A percentile compares a stretch with the other conserved stretches of the same genome.
These are phyloP conservation scores for Penicillium coffeae DNA, from an alignment of 495 filamentous ascomycete species.

Conservation along the genomic window DNA sequence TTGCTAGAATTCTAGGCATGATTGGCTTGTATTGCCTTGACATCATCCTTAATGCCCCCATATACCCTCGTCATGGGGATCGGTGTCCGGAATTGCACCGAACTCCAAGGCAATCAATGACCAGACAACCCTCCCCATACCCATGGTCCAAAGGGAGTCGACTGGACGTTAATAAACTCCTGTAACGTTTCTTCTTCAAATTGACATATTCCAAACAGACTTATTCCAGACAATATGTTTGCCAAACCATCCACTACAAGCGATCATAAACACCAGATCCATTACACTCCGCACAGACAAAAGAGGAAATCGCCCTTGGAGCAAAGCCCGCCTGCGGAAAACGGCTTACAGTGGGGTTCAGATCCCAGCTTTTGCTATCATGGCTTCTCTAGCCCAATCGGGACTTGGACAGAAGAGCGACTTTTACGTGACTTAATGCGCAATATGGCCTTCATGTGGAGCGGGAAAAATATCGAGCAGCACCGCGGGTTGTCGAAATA, in stretches of 20 bases:
- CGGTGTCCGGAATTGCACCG: neutral
- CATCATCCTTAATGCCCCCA: neutral
- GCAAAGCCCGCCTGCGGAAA: constrained; percentile 3
- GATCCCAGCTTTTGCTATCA: constrained; percentile 27
- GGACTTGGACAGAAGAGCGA: constrained; percentile 25
- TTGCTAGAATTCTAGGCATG: neutral
- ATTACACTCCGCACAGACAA: neutral
- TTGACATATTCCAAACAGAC: too few relatives aligned
- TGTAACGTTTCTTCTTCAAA: too few relatives aligned
- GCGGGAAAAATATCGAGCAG: constrained; percentile 8
- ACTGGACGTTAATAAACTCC: too few relatives aligned
- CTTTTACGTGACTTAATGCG: constrained; percentile 20
- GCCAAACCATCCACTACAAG: neutral
- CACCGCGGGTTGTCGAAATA: neutral
- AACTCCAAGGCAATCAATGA: neutral
- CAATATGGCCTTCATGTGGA: constrained; percentile 18
- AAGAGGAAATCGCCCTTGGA: neutral
- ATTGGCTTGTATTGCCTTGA: neutral
- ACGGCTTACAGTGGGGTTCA: constrained; percentile 23
- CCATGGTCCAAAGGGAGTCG: too few relatives aligned
- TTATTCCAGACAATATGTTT: neutral
- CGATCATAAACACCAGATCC: neutral
- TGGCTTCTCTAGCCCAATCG: constrained; percentile 21
- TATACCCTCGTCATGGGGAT: neutral
- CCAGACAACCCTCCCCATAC: too few relatives aligned